phyloP scores from a whole-genome alignment of 495 filamentous ascomycete species.

The Jackrogersella multiformis region DNA sequence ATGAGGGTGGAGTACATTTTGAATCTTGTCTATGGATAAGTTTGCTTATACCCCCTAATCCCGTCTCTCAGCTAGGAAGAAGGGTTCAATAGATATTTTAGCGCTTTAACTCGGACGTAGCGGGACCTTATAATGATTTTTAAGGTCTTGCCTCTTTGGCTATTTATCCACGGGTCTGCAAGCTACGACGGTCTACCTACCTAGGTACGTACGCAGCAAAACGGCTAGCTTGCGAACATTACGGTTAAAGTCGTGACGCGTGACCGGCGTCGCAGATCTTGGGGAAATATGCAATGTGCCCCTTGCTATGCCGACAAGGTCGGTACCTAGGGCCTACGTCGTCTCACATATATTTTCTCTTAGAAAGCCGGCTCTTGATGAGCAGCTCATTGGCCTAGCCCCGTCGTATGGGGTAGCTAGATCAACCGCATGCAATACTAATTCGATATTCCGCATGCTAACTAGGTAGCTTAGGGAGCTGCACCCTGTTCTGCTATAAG shows the following conservation, averaged over 20 bases:
- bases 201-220: constrained; percentile 11
- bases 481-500: constrained; percentile 6
- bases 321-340: constrained; percentile 26
- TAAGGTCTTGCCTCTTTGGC: constrained; percentile 18
- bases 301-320: constrained; percentile 26
- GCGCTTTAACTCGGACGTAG: constrained; percentile 12
- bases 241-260: constrained; percentile 40
- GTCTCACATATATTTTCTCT: constrained; percentile 37
- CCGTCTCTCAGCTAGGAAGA: constrained; percentile 7
- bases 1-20: background rate
- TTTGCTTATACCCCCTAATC: background rate
- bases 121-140: background rate
- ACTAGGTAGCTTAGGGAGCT: background rate
- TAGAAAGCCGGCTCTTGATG: constrained; percentile 5
- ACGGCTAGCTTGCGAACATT: constrained; percentile 22
- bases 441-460: constrained; percentile 28
- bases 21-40: background rate
- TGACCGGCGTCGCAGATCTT: constrained; percentile 36
- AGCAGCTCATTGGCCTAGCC: constrained; percentile 28
- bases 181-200: constrained; percentile 13
- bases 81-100: background rate
- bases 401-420: constrained; percentile 31
- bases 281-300: constrained; percentile 25
- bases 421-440: constrained; percentile 29
- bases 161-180: constrained; percentile 36